Conservation (phyloP, 139 green algal species). For the Chlorella sp. region DNA sequence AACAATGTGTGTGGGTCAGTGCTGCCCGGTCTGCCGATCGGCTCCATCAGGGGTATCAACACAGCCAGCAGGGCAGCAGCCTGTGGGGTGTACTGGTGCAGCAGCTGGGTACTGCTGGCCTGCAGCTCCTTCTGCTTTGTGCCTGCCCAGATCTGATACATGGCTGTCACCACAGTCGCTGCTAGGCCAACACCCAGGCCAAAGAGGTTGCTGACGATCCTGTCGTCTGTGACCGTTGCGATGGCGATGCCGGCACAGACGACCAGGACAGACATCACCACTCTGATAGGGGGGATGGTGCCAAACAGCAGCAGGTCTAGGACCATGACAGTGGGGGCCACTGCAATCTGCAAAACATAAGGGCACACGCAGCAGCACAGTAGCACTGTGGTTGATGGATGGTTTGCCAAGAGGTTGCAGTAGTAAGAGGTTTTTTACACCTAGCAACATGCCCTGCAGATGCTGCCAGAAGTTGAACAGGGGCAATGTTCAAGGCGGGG, state of each 20-base stretch:
- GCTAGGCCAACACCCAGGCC: conserved; percentile 58
- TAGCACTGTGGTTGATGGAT: too few species aligned
- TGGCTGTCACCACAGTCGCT: conserved; percentile 56
- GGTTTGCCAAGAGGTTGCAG: too few species aligned
- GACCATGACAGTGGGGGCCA: conserved; percentile 70
- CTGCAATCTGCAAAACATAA: conserved; percentile 82
- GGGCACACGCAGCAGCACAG: too few species aligned
- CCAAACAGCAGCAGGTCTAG: conserved; percentile 56
- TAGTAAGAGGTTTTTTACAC: too few species aligned
- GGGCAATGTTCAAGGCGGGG: too few species aligned
- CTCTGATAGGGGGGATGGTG: conserved; percentile 21
- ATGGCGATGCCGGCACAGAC: conserved; percentile 72
- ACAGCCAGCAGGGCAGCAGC: conserved; percentile 36
- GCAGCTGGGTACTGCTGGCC: conserved; percentile 46
- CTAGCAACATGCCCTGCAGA: too few species aligned
- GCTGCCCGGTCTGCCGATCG: conserved; percentile 5
- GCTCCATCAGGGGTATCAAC: conserved; percentile 47
- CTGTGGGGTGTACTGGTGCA: conserved; percentile 24
- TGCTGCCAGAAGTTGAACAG: too few species aligned
- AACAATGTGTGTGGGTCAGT: conserved; percentile 25
- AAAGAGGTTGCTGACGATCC: conserved; percentile 33
- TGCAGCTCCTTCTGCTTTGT: conserved; percentile 46
- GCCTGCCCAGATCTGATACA: conserved; percentile 57
- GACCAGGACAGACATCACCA: conserved; percentile 47
- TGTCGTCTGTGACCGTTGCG: conserved; percentile 73